A percentile compares a stretch with the other conserved stretches of the same genome.
phyloP scores from a whole-genome alignment of 2,329 filamentous ascomycete species.

The Emergomyces africanus region DNA sequence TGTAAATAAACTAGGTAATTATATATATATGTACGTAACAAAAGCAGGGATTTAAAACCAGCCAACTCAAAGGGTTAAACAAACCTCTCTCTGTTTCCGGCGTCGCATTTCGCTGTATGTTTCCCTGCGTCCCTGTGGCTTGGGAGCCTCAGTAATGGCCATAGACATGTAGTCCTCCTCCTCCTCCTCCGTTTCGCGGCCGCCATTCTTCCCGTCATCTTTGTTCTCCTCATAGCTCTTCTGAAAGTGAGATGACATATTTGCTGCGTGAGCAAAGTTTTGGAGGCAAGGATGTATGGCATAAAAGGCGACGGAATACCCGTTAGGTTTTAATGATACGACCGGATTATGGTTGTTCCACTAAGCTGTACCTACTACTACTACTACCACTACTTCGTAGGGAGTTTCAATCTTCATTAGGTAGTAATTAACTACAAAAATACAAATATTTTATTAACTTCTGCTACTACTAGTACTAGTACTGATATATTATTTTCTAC shows the following conservation, averaged over 20 bases:
- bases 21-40: too few species aligned
- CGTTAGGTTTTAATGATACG: too few species aligned
- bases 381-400: too few species aligned
- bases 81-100: slow-evolving; percentile 40
- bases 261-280: background rate
- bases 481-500: too few species aligned
- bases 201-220: background rate
- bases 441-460: too few species aligned
- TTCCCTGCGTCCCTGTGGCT: slow-evolving; percentile 35
- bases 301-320: too few species aligned
- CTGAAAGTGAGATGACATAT: background rate
- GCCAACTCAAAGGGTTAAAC: slow-evolving; percentile 1
- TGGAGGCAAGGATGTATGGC: background rate
- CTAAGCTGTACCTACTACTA: too few species aligned
- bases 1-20: slow-evolving; percentile 41
- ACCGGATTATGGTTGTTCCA: too few species aligned
- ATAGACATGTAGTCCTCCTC: slow-evolving; percentile 98
- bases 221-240: background rate
- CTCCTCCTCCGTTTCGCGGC: slow-evolving; percentile 45
- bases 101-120: slow-evolving; percentile 49
- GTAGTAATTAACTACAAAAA: too few species aligned
- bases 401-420: too few species aligned
- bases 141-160: slow-evolving; percentile 58
- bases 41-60: background rate
- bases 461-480: too few species aligned